A percentile compares a stretch with the other conserved stretches of the same genome.
phyloP scores from a whole-genome alignment of 352 stramenopile genomes.

The Phytopythium kandeliae region DNA sequence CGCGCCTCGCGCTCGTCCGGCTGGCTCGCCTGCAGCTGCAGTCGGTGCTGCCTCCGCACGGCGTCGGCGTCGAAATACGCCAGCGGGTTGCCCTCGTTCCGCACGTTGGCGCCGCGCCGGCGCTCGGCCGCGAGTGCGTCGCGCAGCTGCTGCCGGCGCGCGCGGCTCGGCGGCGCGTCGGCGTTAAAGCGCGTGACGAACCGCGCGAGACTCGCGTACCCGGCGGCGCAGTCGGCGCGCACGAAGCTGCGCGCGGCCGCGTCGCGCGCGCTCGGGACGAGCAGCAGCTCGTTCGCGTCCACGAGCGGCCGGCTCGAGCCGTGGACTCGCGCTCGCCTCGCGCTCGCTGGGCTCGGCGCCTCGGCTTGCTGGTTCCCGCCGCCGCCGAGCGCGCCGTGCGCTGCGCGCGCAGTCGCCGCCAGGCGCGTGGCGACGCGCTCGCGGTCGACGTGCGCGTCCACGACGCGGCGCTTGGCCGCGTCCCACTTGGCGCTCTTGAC shows the following conservation, averaged over 20 bases:
- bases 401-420: constrained; percentile 11
- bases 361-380: too few relatives aligned
- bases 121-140: constrained; percentile 28
- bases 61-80: constrained; percentile 45
- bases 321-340: too few relatives aligned
- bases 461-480: constrained; percentile 42
- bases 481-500: constrained; percentile 70
- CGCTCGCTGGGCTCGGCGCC: too few relatives aligned
- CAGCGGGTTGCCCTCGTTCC: constrained; percentile 63
- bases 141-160: constrained; percentile 23
- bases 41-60: constrained; percentile 15
- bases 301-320: too few relatives aligned
- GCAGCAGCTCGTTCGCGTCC: constrained; percentile 50
- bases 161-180: constrained; percentile 33
- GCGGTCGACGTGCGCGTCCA: constrained; percentile 38
- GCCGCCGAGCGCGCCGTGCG: too few relatives aligned
- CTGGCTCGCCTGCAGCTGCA: constrained; percentile 9
- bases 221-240: constrained; percentile 2
- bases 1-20: constrained; percentile 9
- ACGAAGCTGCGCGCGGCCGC: constrained; percentile 13
- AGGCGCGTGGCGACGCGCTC: constrained; percentile 44
- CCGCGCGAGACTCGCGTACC: constrained; percentile 29
- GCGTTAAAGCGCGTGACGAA: constrained; percentile 49
- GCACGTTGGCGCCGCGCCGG: constrained; percentile 17
- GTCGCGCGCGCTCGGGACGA: constrained; percentile 22